Base-by-base conservation (phyloP, 1,139 yeast genomes). In the Arxiozyma bovina region DNA sequence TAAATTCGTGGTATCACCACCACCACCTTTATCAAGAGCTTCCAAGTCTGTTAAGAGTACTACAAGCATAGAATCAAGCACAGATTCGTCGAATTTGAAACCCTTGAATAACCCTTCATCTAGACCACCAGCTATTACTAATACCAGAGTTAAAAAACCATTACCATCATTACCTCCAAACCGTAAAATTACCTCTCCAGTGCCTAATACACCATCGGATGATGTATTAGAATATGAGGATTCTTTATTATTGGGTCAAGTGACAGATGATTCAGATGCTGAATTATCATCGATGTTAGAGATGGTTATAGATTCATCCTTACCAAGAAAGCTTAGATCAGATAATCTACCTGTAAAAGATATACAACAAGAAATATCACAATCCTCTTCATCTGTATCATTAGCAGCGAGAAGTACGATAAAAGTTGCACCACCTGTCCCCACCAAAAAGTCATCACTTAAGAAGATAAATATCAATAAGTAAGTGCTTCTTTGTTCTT, bases 371-470 rank as follows among this genome's bases (percentile, higher is more conserved):
- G n/a, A 34, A 34, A 15, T 15, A 15, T 15, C 12, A 15, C n/a
- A 9, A 4, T 22, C 48, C 15, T 21, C 42, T 17, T 27, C 43
- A 17, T 17, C 21, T 9, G 22, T 20, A 6, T 9, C 49, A 11
- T 38, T 34, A 46, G 2, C 21, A 21, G 17, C 43, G 7, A 46
- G 38, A 30, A 43, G 21, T 12, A 46, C 21, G 4, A 42, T 27
- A 48, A 49, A 51, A 41, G 4, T 25, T 1, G 52, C 55, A 18
- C 58, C 58, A 15, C 30, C 52, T 3, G 48, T 56, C 21, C 58
- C 58, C 3, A 17, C 46, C 11, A 50, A 50, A 38, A 50, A 50
- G 22, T 15, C 46, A 17, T 30, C 21, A 25, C 30, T 50, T 6
- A 44, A 43, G 17, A 43, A 44, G 22, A 50, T 50, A 8, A 15